phyloP scores from a whole-genome alignment of 1,284 basidiomycete species.

The Trichosporon sp. region DNA sequence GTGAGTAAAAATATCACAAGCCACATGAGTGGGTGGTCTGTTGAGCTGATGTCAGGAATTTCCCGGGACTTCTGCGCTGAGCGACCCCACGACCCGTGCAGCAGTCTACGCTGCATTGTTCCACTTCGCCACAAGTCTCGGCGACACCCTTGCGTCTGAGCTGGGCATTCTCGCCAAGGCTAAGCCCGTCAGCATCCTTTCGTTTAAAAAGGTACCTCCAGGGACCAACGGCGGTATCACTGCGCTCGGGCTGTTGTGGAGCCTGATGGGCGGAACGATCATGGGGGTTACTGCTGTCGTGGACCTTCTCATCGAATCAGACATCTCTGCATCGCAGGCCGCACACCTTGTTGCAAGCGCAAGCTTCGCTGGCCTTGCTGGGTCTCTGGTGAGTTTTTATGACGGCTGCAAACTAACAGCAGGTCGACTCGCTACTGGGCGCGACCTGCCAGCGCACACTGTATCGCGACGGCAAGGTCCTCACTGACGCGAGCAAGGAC shows the following conservation, averaged over 20 bases:
- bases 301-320: constrained; percentile 57
- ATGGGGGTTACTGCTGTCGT: constrained; percentile 61
- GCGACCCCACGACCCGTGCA: neutral
- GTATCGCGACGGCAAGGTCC: constrained; percentile 62
- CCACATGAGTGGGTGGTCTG: too few relatives aligned
- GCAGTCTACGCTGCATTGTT: constrained; percentile 19
- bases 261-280: constrained; percentile 64
- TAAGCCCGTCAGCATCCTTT: constrained; percentile 69
- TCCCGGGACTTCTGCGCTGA: constrained; percentile 17
- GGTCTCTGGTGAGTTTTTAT: constrained; percentile 61
- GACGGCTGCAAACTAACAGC: constrained; percentile 3
- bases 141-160: constrained; percentile 42
- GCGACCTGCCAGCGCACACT: constrained; percentile 79
- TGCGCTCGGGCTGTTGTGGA: constrained; percentile 65
- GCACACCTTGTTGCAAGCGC: neutral
- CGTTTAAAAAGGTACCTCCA: constrained; percentile 64
- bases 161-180: constrained; percentile 71
- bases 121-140: constrained; percentile 30
- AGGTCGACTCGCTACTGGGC: constrained; percentile 77
- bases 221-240: constrained; percentile 91
- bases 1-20: constrained; percentile 29
- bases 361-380: constrained; percentile 59
- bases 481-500: constrained; percentile 57
- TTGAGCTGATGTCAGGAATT: neutral
- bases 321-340: neutral